Conservation (phyloP, 2,329 filamentous ascomycete genomes). For the Fusarium foetens region DNA sequence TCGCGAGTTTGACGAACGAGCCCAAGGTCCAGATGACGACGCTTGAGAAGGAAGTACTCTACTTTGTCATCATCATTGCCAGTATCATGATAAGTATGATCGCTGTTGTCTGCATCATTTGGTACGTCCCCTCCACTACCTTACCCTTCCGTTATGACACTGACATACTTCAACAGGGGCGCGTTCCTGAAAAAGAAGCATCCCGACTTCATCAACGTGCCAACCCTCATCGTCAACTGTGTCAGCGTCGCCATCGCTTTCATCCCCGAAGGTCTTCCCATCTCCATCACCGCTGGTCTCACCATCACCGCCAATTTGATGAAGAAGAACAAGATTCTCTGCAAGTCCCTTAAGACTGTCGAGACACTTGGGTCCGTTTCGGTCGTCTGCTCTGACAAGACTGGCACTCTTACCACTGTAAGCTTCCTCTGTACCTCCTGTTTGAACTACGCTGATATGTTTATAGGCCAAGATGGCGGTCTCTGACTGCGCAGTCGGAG, state of each 20-base stretch:
- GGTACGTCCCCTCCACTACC: constrained; percentile 47
- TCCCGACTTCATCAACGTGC: constrained; percentile 77
- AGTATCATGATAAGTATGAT: constrained; percentile 76
- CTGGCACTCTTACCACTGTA: constrained; percentile 69
- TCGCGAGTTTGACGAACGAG: constrained; percentile 76
- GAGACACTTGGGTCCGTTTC: constrained; percentile 79
- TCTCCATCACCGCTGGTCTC: constrained; percentile 75
- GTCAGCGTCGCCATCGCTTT: constrained; percentile 79
- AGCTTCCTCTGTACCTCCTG: background rate
- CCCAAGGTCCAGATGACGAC: constrained; percentile 75
- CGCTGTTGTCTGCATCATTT: constrained; percentile 65
- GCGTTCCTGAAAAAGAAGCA: constrained; percentile 74
- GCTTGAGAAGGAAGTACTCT: constrained; percentile 76
- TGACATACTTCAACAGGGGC: constrained; percentile 57
- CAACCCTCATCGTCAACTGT: constrained; percentile 76
- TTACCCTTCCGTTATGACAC: fast-evolving
- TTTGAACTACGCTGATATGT: background rate
- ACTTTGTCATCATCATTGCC: constrained; percentile 78
- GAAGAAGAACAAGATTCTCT: constrained; percentile 79
- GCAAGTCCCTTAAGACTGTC: constrained; percentile 82
- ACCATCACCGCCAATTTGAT: constrained; percentile 82
- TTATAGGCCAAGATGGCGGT: constrained; percentile 77
- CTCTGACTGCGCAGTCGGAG: constrained; percentile 72
- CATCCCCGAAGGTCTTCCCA: constrained; percentile 78
- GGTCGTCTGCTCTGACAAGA: constrained; percentile 81